These are phyloP conservation scores for Tolypocladium inflatum DNA, from an alignment of 2,329 filamentous ascomycete species.

Conservation along the genomic window DNA sequence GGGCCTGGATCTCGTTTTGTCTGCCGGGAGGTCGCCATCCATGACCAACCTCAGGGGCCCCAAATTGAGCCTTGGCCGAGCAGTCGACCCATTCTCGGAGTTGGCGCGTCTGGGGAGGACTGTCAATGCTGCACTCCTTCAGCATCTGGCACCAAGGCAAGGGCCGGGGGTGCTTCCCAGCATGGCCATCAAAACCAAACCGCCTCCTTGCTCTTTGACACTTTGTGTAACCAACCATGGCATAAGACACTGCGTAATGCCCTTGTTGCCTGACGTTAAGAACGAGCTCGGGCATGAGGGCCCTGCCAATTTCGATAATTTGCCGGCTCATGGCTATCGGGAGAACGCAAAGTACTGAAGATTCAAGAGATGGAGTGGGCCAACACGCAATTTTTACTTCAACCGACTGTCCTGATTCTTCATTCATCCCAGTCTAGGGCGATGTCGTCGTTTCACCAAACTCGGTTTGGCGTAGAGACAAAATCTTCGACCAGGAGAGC, in stretches of 20 bases:
- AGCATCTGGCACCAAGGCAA: background rate
- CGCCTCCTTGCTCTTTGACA: background rate
- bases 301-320: background rate
- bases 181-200: background rate
- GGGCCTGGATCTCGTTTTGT: background rate
- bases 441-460: background rate
- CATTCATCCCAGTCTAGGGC: background rate
- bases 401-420: background rate
- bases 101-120: background rate
- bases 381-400: background rate
- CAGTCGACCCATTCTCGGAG: background rate
- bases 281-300: background rate
- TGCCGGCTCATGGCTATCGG: background rate
- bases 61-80: background rate
- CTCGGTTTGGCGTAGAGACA: background rate
- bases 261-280: background rate
- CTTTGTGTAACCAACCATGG: background rate
- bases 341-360: background rate
- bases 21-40: background rate
- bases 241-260: background rate
- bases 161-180: background rate
- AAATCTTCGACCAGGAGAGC: background rate
- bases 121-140: background rate
- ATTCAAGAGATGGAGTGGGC: background rate
- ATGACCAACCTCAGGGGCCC: background rate